Conservation (phyloP, 148 eudicot species). For the Cornus controversa region DNA sequence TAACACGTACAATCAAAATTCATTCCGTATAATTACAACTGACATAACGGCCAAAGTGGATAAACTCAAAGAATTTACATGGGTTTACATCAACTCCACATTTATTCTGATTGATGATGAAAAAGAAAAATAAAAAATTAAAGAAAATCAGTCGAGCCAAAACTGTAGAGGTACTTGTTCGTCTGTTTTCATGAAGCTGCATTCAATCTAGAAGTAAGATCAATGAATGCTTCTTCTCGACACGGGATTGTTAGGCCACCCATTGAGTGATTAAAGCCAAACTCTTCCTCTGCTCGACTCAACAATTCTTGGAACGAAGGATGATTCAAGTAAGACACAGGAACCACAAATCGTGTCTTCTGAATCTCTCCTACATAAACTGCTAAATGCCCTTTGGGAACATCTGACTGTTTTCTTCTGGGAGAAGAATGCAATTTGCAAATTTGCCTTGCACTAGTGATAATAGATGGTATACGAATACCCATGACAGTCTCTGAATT, state of each 20-base stretch:
- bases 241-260: conserved; percentile 12
- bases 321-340: background rate
- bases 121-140: background rate
- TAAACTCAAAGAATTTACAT: too few relatives aligned
- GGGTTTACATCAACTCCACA: too few relatives aligned
- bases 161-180: conserved; percentile 1
- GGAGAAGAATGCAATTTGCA: background rate
- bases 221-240: background rate
- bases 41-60: too few relatives aligned
- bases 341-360: too few relatives aligned
- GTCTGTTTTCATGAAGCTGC: background rate
- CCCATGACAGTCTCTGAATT: conserved; percentile 12
- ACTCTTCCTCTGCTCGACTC: conserved; percentile 7
- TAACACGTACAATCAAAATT: too few relatives aligned
- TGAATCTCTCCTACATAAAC: conserved; percentile 14
- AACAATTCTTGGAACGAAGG: conserved; percentile 17
- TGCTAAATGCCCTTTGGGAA: background rate
- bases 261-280: conserved; percentile 4
- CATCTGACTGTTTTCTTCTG: background rate
- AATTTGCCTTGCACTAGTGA: conserved; percentile 20
- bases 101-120: too few relatives aligned
- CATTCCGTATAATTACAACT: too few relatives aligned
- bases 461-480: conserved; percentile 19
- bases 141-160: background rate
- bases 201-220: background rate